Evolutionary conservation across 2,329 filamentous ascomycete species (phyloP).

Genomic region (Cercospora citrullina): DNA sequence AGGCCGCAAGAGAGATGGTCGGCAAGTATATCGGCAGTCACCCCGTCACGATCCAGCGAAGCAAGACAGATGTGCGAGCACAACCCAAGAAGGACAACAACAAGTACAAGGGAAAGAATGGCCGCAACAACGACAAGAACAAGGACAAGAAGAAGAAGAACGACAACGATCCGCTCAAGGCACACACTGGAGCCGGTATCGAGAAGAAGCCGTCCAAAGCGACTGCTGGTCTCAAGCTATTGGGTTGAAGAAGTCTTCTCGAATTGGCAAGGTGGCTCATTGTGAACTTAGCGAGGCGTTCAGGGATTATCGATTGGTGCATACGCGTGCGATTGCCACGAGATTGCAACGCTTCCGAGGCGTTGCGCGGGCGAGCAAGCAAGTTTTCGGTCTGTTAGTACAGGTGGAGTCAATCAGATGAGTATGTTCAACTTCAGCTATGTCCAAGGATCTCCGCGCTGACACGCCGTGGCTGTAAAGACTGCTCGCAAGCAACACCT

Average conservation of each 20-base stretch:
- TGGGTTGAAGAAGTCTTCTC: constrained; percentile 26
- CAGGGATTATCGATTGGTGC: background rate
- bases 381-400: background rate
- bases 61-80: constrained; percentile 87
- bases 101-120: constrained; percentile 49
- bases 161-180: constrained; percentile 37
- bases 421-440: constrained; percentile 6
- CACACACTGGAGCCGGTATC: constrained; percentile 38
- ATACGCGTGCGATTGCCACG: background rate
- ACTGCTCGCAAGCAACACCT: background rate
- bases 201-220: constrained; percentile 36
- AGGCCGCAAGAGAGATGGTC: constrained; percentile 96
- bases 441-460: background rate
- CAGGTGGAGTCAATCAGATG: constrained; percentile 11
- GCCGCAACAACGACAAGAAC: constrained; percentile 50
- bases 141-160: constrained; percentile 47
- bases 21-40: constrained; percentile 99
- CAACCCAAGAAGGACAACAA: constrained; percentile 56
- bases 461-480: constrained; percentile 3
- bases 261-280: background rate
- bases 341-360: background rate
- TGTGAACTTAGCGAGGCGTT: constrained; percentile 19
- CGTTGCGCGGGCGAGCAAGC: background rate
- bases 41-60: constrained; percentile 74
- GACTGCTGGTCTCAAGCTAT: constrained; percentile 31